These are phyloP conservation scores for Lathyrus tuberosus DNA, from an alignment of 306 rosid genomes.

Conservation along the genomic window DNA sequence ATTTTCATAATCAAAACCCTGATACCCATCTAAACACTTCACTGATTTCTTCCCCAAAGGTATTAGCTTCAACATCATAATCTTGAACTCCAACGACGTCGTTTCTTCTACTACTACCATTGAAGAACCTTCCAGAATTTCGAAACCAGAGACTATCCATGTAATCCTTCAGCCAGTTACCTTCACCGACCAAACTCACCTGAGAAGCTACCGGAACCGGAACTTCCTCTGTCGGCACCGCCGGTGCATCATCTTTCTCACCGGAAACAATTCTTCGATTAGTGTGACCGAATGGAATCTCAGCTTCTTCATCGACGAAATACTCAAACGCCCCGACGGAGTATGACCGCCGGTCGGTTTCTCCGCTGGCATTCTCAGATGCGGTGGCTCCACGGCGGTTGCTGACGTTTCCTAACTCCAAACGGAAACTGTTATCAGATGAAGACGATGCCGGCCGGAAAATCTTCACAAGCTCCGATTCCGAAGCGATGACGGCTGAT, in stretches of 20 bases:
- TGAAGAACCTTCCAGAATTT: constrained; percentile 75
- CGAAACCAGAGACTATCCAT: constrained; percentile 69
- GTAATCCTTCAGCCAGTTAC: constrained; percentile 80
- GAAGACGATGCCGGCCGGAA: constrained; percentile 8
- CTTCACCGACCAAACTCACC: constrained; percentile 50
- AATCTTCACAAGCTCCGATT: constrained; percentile 54
- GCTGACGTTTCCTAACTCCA: constrained; percentile 72
- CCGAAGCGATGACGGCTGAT: constrained; percentile 56
- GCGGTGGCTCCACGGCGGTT: constrained; percentile 29
- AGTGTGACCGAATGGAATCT: constrained; percentile 45
- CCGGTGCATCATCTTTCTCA: constrained; percentile 51
- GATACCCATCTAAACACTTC: constrained; percentile 85
- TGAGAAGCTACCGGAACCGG: constrained; percentile 35
- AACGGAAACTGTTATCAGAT: constrained; percentile 50
- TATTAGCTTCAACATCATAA: constrained; percentile 52
- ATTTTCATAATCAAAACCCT: constrained; percentile 51
- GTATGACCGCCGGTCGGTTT: constrained; percentile 52
- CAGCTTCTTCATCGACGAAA: constrained; percentile 67
- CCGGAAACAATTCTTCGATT: constrained; percentile 48
- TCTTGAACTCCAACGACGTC: constrained; percentile 53
- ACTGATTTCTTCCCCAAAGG: constrained; percentile 72
- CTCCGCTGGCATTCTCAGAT: constrained; percentile 23
- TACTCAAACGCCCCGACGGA: constrained; percentile 84
- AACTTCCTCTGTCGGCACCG: not conserved
- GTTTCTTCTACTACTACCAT: constrained; percentile 75